Conservation (phyloP, 2,329 filamentous ascomycete species). For the Diplodia seriata region DNA sequence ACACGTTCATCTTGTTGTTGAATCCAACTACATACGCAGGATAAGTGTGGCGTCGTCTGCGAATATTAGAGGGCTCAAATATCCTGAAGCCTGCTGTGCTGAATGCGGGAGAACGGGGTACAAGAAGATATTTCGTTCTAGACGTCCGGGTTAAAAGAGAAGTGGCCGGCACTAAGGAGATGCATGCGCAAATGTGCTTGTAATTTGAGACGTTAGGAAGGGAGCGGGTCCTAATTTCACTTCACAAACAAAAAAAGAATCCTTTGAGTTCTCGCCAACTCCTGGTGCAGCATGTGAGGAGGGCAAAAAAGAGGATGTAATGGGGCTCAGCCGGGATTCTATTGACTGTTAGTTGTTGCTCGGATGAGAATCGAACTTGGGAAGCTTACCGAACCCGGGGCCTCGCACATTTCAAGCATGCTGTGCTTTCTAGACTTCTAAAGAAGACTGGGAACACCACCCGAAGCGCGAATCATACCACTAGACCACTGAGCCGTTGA, state of each 20-base stretch:
- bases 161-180: too few species aligned
- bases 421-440: background rate
- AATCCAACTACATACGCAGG: too few species aligned
- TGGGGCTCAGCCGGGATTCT: conserved; percentile 20
- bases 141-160: too few species aligned
- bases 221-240: background rate
- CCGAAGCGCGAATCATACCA: conserved; percentile 32
- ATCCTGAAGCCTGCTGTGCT: too few species aligned
- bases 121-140: too few species aligned
- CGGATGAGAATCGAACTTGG: background rate
- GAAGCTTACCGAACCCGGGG: conserved; percentile 21
- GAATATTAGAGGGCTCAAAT: too few species aligned
- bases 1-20: too few species aligned
- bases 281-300: background rate
- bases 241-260: background rate
- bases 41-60: too few species aligned
- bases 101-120: too few species aligned
- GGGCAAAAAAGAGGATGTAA: background rate
- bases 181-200: too few species aligned
- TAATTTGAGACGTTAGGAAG: too few species aligned
- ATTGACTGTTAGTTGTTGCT: background rate
- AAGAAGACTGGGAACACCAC: background rate
- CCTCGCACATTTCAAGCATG: conserved; percentile 12
- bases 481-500: conserved; percentile 32
- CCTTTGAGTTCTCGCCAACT: background rate